Evolutionary conservation across 164 flowering plant species (phyloP).

Genomic region (Magnolia sinica): DNA sequence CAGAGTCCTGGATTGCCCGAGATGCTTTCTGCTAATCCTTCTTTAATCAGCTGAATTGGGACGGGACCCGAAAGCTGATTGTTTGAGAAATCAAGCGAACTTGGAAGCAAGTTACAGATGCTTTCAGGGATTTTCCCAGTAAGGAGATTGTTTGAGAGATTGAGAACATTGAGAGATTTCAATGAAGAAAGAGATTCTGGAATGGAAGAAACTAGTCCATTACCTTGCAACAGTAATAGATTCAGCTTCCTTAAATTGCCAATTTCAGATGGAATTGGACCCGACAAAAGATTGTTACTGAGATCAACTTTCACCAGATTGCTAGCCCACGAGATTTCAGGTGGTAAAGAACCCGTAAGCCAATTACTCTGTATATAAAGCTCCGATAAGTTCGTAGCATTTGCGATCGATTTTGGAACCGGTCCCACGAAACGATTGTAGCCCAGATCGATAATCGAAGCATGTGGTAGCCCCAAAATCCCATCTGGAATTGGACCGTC

Average conservation of each 20-base stretch:
- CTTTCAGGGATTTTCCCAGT: slow-evolving; percentile 73
- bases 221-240: slow-evolving; percentile 56
- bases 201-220: slow-evolving; percentile 65
- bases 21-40: slow-evolving; percentile 67
- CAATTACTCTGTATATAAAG: slow-evolving; percentile 63
- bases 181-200: slow-evolving; percentile 65
- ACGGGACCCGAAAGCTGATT: slow-evolving; percentile 77
- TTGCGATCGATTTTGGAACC: slow-evolving; percentile 39
- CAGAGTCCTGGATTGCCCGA: slow-evolving; percentile 79
- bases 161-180: slow-evolving; percentile 75
- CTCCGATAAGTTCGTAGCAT: slow-evolving; percentile 70
- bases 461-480: slow-evolving; percentile 67
- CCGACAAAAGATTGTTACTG: slow-evolving; percentile 68
- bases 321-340: slow-evolving; percentile 55
- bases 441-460: slow-evolving; percentile 65
- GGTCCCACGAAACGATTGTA: slow-evolving; percentile 56
- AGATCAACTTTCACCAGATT: slow-evolving; percentile 85
- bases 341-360: slow-evolving; percentile 71
- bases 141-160: slow-evolving; percentile 72
- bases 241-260: slow-evolving; percentile 64
- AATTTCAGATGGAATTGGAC: slow-evolving; percentile 73
- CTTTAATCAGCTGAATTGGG: slow-evolving; percentile 54
- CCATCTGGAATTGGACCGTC: slow-evolving; percentile 63
- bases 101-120: slow-evolving; percentile 59
- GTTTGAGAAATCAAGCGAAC: slow-evolving; percentile 72